Evolutionary conservation across 257 asterid genomes (phyloP).

Genomic region (Salvia rosmarinus): DNA sequence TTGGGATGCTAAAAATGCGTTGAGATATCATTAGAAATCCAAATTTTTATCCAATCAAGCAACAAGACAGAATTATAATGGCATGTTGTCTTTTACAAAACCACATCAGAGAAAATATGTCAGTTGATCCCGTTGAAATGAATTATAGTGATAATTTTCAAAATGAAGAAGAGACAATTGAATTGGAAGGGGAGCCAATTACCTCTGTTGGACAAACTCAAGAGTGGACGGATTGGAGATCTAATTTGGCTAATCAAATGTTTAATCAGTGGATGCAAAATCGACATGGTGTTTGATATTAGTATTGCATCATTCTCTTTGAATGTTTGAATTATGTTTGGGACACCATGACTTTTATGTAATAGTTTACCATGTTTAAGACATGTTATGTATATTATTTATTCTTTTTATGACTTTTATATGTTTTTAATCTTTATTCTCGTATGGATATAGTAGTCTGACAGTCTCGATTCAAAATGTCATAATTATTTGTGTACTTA

Average conservation of each 20-base stretch:
- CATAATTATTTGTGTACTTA: too few species aligned
- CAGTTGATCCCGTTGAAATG: not conserved
- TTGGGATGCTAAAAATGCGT: constrained; percentile 1
- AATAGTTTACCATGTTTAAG: too few species aligned
- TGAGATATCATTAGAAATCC: constrained; percentile 8
- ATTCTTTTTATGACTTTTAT: too few species aligned
- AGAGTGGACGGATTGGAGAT: not conserved
- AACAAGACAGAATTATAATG: not conserved
- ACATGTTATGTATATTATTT: too few species aligned
- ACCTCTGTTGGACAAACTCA: not conserved
- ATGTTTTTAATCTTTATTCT: too few species aligned
- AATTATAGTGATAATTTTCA: not conserved
- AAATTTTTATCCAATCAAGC: constrained; percentile 9
- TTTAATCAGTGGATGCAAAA: not conserved
- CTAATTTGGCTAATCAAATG: not conserved
- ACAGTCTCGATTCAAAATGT: too few species aligned
- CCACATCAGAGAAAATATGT: not conserved
- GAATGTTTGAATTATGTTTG: too few species aligned
- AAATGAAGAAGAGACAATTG: not conserved
- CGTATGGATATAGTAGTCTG: too few species aligned
- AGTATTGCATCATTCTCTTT: too few species aligned
- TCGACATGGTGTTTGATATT: not conserved
- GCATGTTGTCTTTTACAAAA: not conserved
- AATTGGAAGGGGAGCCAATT: too few species aligned
- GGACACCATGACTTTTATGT: not conserved